Percentiles rank a stretch among this genome's conserved stretches.
phyloP scores from a whole-genome alignment of 176 grass and related monocot species.

The Oryza australiensis region DNA sequence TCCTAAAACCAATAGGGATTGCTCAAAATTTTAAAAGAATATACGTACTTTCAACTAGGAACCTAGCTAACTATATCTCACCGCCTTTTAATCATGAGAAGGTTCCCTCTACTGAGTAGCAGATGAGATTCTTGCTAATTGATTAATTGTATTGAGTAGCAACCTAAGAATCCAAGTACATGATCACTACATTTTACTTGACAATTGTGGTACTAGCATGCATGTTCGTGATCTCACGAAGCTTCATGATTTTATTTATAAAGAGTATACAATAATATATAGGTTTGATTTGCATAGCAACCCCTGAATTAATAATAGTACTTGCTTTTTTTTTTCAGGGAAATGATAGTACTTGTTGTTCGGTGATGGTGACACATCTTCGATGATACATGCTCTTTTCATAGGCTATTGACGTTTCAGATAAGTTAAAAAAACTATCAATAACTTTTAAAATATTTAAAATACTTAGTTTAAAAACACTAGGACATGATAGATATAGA shows the following conservation, averaged over 20 bases:
- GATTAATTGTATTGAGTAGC: constrained; percentile 1
- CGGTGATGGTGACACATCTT: neutral
- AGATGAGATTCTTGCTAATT: constrained; percentile 15
- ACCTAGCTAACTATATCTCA: neutral
- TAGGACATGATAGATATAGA: no score
- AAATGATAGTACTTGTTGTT: neutral
- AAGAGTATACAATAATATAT: neutral
- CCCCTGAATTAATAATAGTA: neutral
- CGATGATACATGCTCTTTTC: no score
- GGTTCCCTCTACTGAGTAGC: constrained; percentile 13
- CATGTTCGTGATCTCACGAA: constrained; percentile 9
- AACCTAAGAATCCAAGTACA: constrained; percentile 14
- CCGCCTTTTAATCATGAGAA: constrained; percentile 10
- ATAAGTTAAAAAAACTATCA: no score
- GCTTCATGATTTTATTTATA: constrained; percentile 18
- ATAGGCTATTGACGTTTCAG: no score
- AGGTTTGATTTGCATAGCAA: neutral
- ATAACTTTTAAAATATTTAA: no score
- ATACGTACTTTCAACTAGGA: neutral
- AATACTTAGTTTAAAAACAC: no score
- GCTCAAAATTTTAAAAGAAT: neutral
- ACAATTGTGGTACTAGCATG: neutral
- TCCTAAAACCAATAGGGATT: neutral
- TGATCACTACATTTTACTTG: neutral
- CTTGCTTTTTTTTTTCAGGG: no score